Conservation (phyloP, 768 basidiomycete species). For the Pleurotus eryngii region DNA sequence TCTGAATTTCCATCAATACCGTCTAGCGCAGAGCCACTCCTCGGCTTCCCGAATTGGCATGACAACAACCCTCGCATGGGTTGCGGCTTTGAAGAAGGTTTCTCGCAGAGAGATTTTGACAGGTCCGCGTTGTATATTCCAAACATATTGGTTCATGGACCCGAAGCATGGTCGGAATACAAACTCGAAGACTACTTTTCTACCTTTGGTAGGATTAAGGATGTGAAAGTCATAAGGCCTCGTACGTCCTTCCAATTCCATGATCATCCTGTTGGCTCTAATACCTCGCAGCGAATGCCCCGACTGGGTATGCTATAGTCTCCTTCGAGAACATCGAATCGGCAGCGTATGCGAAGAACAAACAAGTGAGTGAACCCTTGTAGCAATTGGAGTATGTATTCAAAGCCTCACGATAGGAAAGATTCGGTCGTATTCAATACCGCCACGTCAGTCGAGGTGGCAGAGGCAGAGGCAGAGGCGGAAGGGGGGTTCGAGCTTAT, state of each 20-base stretch:
- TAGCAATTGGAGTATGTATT: background rate
- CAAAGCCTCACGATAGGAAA: background rate
- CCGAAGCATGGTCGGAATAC: constrained; percentile 66
- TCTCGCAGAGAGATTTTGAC: constrained; percentile 47
- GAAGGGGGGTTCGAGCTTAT: background rate
- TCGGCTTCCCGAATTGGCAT: constrained; percentile 22
- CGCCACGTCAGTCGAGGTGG: background rate
- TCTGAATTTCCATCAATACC: constrained; percentile 49
- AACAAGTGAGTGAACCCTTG: constrained; percentile 44
- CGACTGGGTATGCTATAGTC: constrained; percentile 77
- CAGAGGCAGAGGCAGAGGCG: background rate
- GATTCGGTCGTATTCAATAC: background rate
- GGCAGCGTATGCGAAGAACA: constrained; percentile 62
- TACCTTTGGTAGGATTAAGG: constrained; percentile 62
- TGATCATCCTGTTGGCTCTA: background rate
- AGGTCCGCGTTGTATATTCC: constrained; percentile 75
- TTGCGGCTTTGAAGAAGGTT: constrained; percentile 18
- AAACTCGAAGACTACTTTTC: constrained; percentile 57
- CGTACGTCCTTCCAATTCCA: constrained; percentile 36
- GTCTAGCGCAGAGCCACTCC: constrained; percentile 29
- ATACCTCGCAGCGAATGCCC: constrained; percentile 47
- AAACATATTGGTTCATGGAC: constrained; percentile 63
- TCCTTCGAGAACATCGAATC: constrained; percentile 62
- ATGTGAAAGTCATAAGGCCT: constrained; percentile 63
- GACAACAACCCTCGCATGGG: constrained; percentile 17